phyloP scores from a whole-genome alignment of 2,329 filamentous ascomycete genomes.

The Calonectria pteridis region DNA sequence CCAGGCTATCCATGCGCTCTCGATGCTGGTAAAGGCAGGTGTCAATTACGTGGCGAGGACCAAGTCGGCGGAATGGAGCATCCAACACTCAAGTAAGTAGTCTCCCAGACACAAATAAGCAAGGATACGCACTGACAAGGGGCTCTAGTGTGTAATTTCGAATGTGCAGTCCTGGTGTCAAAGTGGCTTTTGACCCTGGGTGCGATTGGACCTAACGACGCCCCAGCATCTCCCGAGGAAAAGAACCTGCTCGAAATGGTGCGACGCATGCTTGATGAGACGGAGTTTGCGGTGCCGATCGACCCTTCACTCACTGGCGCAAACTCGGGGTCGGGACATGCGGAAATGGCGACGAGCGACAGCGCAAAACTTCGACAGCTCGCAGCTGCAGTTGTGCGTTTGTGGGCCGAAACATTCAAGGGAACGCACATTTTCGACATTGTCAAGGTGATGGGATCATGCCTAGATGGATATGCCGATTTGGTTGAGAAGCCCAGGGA shows the following conservation, averaged over 20 bases:
- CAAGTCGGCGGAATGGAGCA: constrained; percentile 73
- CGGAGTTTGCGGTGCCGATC: constrained; percentile 71
- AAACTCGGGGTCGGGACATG: constrained; percentile 51
- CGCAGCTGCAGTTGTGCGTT: constrained; percentile 67
- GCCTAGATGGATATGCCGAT: constrained; percentile 69
- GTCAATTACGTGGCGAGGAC: constrained; percentile 73
- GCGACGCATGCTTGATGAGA: constrained; percentile 71
- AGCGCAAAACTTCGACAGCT: constrained; percentile 66
- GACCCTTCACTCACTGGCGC: constrained; percentile 65
- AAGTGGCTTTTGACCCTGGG: constrained; percentile 71
- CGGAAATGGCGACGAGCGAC: constrained; percentile 61
- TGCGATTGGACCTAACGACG: constrained; percentile 63
- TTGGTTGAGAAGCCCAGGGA: constrained; percentile 67
- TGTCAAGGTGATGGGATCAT: constrained; percentile 68
- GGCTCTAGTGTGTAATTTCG: constrained; percentile 67
- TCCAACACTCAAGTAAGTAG: constrained; percentile 70
- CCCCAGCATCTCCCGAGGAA: constrained; percentile 65
- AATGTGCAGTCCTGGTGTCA: constrained; percentile 71
- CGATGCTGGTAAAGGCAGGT: constrained; percentile 73
- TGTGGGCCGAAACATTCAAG: constrained; percentile 74
- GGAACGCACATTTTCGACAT: constrained; percentile 72
- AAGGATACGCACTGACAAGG: constrained; percentile 31
- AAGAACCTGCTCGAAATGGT: constrained; percentile 67
- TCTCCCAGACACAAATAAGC: neutral
- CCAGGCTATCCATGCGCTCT: constrained; percentile 76